These are phyloP conservation scores for Cladophialophora psammophila DNA, from an alignment of 2,329 filamentous ascomycete species.

Conservation along the genomic window DNA sequence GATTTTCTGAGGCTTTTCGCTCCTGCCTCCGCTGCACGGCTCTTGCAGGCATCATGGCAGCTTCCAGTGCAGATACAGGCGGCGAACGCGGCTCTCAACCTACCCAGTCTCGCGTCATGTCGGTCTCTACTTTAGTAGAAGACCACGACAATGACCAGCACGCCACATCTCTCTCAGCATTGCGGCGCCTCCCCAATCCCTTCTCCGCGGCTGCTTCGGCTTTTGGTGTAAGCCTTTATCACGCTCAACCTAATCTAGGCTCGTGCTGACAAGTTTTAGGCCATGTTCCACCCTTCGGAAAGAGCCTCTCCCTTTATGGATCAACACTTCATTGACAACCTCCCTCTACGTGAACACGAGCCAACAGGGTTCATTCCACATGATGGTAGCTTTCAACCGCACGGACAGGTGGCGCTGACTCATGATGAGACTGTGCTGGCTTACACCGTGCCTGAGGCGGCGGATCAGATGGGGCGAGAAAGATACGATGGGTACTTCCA, in stretches of 20 bases:
- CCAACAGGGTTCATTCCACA: neutral
- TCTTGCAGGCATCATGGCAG: neutral
- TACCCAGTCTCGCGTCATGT: neutral
- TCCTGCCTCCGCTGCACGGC: neutral
- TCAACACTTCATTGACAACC: neutral
- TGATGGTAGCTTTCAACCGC: too few relatives aligned
- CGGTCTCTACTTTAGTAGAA: neutral
- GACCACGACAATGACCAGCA: neutral
- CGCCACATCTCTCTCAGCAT: neutral
- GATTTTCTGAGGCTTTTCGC: neutral
- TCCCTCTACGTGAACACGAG: neutral
- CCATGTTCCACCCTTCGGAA: neutral
- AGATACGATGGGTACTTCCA: neutral
- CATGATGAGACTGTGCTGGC: neutral
- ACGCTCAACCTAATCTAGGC: neutral
- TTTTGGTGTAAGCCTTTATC: neutral
- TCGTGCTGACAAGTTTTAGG: neutral
- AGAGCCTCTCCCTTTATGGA: neutral
- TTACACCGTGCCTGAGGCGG: neutral
- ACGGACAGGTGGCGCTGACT: neutral
- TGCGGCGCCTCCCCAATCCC: constrained; percentile 3
- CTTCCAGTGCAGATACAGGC: neutral
- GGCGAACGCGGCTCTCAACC: neutral
- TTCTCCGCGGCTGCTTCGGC: neutral
- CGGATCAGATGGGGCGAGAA: neutral